Percentiles rank a stretch among this genome's conserved stretches.
phyloP scores from a whole-genome alignment of 2,329 filamentous ascomycete species.

The Alternaria viburni region DNA sequence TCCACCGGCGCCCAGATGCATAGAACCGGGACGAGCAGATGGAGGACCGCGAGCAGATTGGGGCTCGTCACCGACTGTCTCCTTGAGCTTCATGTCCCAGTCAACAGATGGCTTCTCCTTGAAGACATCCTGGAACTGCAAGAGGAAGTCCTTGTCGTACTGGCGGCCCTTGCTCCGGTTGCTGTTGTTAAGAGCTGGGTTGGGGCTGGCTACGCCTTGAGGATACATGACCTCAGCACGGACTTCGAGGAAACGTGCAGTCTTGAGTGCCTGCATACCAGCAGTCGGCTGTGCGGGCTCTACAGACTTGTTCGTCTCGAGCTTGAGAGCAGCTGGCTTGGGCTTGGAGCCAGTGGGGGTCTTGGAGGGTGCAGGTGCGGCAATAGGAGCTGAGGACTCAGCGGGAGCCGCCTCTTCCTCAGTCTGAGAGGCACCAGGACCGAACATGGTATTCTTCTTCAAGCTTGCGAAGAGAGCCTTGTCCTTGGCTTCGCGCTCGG shows the following conservation, averaged over 20 bases:
- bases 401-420: constrained; percentile 39
- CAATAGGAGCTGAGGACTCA: constrained; percentile 51
- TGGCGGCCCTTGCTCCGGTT: constrained; percentile 86
- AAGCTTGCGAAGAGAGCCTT: constrained; percentile 53
- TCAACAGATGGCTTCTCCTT: constrained; percentile 95
- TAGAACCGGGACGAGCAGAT: constrained; percentile 63
- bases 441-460: constrained; percentile 56
- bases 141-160: constrained; percentile 92
- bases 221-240: constrained; percentile 83
- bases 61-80: constrained; percentile 79
- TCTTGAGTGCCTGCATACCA: constrained; percentile 90
- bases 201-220: constrained; percentile 75
- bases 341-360: constrained; percentile 66
- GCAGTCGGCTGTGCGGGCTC: constrained; percentile 93
- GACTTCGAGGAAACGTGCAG: constrained; percentile 83
- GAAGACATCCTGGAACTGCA: constrained; percentile 96
- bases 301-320: constrained; percentile 83
- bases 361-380: constrained; percentile 32
- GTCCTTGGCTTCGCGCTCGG: constrained; percentile 45
- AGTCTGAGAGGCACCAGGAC: constrained; percentile 50
- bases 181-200: constrained; percentile 85
- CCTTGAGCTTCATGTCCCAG: constrained; percentile 88
- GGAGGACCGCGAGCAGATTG: constrained; percentile 66
- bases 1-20: constrained; percentile 48
- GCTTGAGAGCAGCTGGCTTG: constrained; percentile 88